These are phyloP conservation scores for Colletotrichum filicis DNA, from an alignment of 2,329 filamentous ascomycete species.

Conservation along the genomic window DNA sequence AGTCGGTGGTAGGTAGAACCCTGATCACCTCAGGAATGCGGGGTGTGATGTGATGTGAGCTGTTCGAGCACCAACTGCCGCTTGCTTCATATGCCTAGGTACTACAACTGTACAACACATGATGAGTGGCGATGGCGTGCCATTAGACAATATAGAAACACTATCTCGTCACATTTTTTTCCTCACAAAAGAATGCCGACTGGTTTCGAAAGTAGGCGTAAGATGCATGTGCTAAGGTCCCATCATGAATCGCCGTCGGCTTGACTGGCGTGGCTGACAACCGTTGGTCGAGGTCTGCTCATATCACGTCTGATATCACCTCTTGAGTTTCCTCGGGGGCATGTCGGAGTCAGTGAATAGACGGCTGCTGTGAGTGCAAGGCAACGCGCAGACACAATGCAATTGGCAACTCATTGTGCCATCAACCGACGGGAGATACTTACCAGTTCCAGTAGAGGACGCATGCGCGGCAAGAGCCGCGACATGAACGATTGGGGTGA, in stretches of 20 bases:
- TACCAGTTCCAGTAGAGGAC: conserved; percentile 1
- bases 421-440: conserved; percentile 19
- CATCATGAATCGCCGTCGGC: neutral
- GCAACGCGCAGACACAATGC: conserved; percentile 4
- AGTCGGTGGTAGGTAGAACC: neutral
- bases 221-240: neutral
- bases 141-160: neutral
- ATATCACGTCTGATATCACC: neutral
- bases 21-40: conserved; percentile 6
- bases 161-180: neutral
- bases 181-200: neutral
- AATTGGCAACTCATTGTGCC: neutral
- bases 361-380: neutral
- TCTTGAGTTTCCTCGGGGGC: neutral
- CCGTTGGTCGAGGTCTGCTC: conserved; percentile 3
- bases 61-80: conserved; percentile 20
- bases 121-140: neutral
- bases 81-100: neutral
- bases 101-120: no score
- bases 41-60: conserved; percentile 1
- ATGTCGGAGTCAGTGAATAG: neutral
- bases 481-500: neutral
- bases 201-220: neutral
- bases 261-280: conserved; percentile 4
- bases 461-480: neutral